These are phyloP conservation scores for Diaporthe eres DNA, from an alignment of 2,329 filamentous ascomycete species.

Conservation along the genomic window DNA sequence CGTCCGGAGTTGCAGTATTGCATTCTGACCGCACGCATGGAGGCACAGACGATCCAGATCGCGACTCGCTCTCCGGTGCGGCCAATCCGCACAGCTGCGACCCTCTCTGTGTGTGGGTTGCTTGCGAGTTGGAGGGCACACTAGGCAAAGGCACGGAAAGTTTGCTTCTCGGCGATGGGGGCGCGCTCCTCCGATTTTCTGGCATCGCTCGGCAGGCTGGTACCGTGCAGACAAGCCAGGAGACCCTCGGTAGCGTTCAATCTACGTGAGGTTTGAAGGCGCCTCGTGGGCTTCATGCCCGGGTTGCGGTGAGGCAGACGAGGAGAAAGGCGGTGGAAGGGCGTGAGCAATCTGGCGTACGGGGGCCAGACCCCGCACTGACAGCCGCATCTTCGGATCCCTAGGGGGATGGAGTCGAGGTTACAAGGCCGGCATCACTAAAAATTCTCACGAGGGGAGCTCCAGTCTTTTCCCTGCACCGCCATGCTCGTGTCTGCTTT, in stretches of 20 bases:
- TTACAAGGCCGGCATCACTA: conserved; percentile 19
- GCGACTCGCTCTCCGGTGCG: conserved; percentile 23
- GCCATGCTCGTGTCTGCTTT: conserved; percentile 26
- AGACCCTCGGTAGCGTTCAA: conserved; percentile 13
- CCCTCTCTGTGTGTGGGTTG: background rate
- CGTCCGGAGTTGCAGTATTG: conserved; percentile 1
- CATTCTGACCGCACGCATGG: background rate
- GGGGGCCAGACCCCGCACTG: conserved; percentile 25
- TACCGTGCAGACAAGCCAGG: background rate
- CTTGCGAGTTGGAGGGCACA: conserved; percentile 5
- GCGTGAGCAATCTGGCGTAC: background rate
- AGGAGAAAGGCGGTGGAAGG: conserved; percentile 30
- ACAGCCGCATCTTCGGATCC: conserved; percentile 29
- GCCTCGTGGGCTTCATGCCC: conserved; percentile 1
- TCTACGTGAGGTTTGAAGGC: background rate
- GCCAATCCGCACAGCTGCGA: background rate
- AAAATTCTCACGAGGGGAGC: conserved; percentile 14
- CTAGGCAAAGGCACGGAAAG: conserved; percentile 21
- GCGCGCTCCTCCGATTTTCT: background rate
- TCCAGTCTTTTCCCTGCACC: conserved; percentile 27
- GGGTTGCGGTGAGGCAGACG: conserved; percentile 34
- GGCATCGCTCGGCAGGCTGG: conserved; percentile 1
- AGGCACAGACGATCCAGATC: background rate
- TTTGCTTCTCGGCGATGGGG: conserved; percentile 19
- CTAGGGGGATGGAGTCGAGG: conserved; percentile 11